Evolutionary conservation across 1,284 basidiomycete genomes (phyloP).

Genomic region (Vanrija pseudolonga): DNA sequence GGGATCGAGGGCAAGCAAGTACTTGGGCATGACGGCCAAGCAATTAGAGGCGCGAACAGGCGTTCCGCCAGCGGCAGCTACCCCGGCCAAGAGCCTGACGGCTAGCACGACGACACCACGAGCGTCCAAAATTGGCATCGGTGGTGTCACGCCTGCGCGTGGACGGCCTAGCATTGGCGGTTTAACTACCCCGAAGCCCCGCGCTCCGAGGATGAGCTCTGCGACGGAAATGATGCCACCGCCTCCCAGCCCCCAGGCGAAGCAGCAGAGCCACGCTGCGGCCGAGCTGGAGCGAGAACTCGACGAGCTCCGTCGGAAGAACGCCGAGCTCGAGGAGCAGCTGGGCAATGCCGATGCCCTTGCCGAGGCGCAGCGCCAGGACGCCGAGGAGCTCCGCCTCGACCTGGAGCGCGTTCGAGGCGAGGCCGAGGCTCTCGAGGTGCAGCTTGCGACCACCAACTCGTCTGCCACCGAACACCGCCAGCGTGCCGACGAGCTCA

Average conservation of each 20-base stretch:
- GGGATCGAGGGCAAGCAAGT: conserved; percentile 78
- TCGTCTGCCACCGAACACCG: conserved; percentile 40
- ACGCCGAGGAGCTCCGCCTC: conserved; percentile 22
- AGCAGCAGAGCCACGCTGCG: conserved; percentile 33
- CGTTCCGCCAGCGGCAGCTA: conserved; percentile 2
- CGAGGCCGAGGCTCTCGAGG: conserved; percentile 31
- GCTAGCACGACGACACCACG: conserved; percentile 37
- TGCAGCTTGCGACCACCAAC: conserved; percentile 33
- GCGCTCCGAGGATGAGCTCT: conserved; percentile 27
- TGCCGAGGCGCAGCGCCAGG: not conserved
- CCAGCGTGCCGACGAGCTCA: conserved; percentile 32
- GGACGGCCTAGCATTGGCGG: conserved; percentile 42
- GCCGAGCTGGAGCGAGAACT: conserved; percentile 45
- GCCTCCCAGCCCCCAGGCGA: conserved; percentile 44
- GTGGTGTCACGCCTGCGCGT: conserved; percentile 27
- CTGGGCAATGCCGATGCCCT: conserved; percentile 4
- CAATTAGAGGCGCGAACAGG: conserved; percentile 59
- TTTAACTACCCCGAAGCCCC: conserved; percentile 41
- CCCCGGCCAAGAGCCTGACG: conserved; percentile 7
- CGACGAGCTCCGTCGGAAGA: conserved; percentile 30
- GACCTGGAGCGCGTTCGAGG: conserved; percentile 27
- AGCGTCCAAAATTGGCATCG: conserved; percentile 35
- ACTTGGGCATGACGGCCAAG: conserved; percentile 68
- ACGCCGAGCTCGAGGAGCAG: conserved; percentile 34
- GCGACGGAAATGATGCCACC: conserved; percentile 48